Evolutionary conservation across 2,329 filamentous ascomycete genomes (phyloP).

Genomic region (Graphilbum ipis-grandicollis): DNA sequence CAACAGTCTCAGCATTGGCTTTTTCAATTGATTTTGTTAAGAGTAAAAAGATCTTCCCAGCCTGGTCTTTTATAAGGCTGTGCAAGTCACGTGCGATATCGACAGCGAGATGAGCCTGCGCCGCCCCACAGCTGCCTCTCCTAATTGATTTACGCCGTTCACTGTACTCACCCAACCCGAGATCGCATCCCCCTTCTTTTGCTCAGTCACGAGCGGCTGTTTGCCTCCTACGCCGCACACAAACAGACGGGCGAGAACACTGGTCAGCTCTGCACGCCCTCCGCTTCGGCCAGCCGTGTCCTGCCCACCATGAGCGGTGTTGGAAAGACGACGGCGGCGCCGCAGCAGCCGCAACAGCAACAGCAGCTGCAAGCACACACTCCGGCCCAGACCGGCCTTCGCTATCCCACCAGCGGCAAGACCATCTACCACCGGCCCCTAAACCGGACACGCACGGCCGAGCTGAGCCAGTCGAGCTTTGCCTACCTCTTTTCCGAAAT

Average conservation of each 20-base stretch:
- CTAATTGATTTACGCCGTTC: neutral
- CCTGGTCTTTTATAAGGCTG: too few species aligned
- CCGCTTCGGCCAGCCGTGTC: neutral
- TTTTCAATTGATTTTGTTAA: too few species aligned
- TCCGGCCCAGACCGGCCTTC: slow-evolving; percentile 44
- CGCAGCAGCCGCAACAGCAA: neutral
- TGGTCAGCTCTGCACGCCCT: neutral
- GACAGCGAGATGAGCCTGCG: too few species aligned
- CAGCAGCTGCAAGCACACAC: slow-evolving; percentile 10
- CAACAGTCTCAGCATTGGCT: too few species aligned
- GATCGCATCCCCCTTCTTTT: too few species aligned
- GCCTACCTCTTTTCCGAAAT: slow-evolving; percentile 94
- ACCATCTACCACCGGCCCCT: slow-evolving; percentile 95
- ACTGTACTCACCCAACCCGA: neutral
- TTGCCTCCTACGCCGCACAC: too few species aligned
- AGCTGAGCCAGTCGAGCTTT: slow-evolving; percentile 85
- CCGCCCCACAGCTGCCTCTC: neutral
- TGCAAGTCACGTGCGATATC: too few species aligned
- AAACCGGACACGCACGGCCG: slow-evolving; percentile 73
- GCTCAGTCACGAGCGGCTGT: too few species aligned
- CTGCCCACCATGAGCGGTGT: slow-evolving; percentile 3
- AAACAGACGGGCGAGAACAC: too few species aligned
- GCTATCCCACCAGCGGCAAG: slow-evolving; percentile 84
- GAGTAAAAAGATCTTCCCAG: too few species aligned
- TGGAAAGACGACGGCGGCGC: slow-evolving; percentile 2